These are phyloP conservation scores for Phytophthora syringae DNA, from an alignment of 352 stramenopile species.

Conservation along the genomic window DNA sequence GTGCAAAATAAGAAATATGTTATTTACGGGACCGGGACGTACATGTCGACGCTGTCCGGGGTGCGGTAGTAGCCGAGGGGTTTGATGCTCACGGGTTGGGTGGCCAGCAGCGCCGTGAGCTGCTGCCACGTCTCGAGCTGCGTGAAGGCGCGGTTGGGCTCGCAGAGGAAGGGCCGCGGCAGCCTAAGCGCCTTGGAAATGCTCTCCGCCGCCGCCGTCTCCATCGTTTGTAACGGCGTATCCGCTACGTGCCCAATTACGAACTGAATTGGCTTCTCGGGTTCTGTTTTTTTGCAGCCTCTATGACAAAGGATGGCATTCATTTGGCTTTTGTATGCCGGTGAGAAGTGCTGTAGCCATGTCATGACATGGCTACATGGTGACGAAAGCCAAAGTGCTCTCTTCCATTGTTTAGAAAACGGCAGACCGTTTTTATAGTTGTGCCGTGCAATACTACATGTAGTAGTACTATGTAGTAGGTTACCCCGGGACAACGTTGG, in stretches of 20 bases:
- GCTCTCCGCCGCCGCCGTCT: conserved; percentile 50
- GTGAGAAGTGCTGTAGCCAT: too few species aligned
- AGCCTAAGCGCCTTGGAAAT: conserved; percentile 65
- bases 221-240: conserved; percentile 27
- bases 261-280: conserved; percentile 12
- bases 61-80: conserved; percentile 84
- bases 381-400: too few species aligned
- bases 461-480: too few species aligned
- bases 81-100: conserved; percentile 53
- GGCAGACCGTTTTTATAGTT: too few species aligned
- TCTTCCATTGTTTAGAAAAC: too few species aligned
- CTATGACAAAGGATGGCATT: too few species aligned
- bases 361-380: too few species aligned
- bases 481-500: too few species aligned
- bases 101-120: conserved; percentile 59
- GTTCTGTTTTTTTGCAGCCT: conserved; percentile 32
- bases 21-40: too few species aligned
- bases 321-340: conserved; percentile 19
- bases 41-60: conserved; percentile 84
- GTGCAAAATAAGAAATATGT: too few species aligned
- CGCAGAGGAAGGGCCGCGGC: conserved; percentile 64
- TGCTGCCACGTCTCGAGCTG: conserved; percentile 69
- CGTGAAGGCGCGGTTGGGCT: conserved; percentile 68
- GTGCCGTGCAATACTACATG: too few species aligned
- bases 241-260: conserved; percentile 3